Percentiles rank a stretch among this genome's conserved stretches.
Evolutionary conservation across 495 filamentous ascomycete species (phyloP).

Genomic region (Lophium mytilinum): DNA sequence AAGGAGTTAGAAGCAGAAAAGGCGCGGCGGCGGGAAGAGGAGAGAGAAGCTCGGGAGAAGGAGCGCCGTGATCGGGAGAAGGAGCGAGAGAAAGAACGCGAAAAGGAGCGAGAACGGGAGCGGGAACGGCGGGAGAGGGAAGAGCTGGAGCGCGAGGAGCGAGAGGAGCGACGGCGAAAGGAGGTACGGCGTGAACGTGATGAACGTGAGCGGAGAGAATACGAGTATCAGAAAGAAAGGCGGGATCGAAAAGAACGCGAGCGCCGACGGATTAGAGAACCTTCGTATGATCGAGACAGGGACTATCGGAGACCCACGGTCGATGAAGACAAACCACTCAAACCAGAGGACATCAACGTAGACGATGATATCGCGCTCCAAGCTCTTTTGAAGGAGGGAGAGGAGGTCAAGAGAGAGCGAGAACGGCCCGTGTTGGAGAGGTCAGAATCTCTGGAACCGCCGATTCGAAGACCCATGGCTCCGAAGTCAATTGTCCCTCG

Average conservation of each 20-base stretch:
- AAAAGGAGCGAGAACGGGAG: constrained; percentile 28
- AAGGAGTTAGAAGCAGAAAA: constrained; percentile 55
- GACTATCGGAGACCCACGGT: constrained; percentile 36
- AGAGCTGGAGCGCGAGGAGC: constrained; percentile 21
- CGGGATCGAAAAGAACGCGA: constrained; percentile 29
- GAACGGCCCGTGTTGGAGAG: constrained; percentile 51
- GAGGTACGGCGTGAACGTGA: constrained; percentile 8
- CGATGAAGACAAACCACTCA: constrained; percentile 20
- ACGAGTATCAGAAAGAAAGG: constrained; percentile 5
- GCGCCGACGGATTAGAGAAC: constrained; percentile 31
- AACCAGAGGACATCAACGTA: constrained; percentile 47
- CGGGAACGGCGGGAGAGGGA: constrained; percentile 16
- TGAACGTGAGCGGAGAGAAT: background rate
- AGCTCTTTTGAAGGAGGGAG: constrained; percentile 50
- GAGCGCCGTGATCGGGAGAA: constrained; percentile 43
- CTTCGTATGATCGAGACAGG: constrained; percentile 24
- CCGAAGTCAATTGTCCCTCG: constrained; percentile 31
- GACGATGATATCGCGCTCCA: constrained; percentile 51
- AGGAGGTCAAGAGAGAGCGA: constrained; percentile 51
- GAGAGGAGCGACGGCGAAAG: constrained; percentile 11
- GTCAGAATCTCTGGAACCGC: constrained; percentile 40
- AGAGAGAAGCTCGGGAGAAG: constrained; percentile 55
- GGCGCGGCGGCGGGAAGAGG: constrained; percentile 24
- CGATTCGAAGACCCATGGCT: constrained; percentile 30
- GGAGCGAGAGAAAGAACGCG: constrained; percentile 23